phyloP scores from a whole-genome alignment of 2,329 filamentous ascomycete genomes.

The Sarocladium oryzae region DNA sequence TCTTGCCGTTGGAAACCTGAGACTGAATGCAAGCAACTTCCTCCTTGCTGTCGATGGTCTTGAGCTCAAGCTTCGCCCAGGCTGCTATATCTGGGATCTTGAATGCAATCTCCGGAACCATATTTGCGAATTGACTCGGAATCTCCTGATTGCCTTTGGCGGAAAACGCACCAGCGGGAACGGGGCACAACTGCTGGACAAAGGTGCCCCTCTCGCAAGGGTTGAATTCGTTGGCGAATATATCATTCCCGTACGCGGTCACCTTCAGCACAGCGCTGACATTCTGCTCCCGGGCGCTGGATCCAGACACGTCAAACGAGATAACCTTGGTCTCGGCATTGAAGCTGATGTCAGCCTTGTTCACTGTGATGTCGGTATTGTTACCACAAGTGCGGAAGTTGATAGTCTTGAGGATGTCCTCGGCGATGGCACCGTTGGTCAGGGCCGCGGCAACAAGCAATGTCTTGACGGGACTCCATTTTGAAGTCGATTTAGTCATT shows the following conservation, averaged over 20 bases:
- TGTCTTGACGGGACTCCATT: constrained; percentile 25
- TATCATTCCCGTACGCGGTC: constrained; percentile 73
- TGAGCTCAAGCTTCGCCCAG: constrained; percentile 71
- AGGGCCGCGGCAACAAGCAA: constrained; percentile 29
- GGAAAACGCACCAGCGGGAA: constrained; percentile 68
- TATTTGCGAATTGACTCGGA: constrained; percentile 59
- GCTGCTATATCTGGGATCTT: constrained; percentile 85
- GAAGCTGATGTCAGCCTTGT: constrained; percentile 72
- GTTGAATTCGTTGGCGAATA: constrained; percentile 77
- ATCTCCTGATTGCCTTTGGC: constrained; percentile 68
- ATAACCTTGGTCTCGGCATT: constrained; percentile 67
- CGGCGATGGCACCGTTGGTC: constrained; percentile 48
- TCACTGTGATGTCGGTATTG: constrained; percentile 55
- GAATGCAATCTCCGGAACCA: constrained; percentile 87
- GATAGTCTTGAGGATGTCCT: constrained; percentile 69
- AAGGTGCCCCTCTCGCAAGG: constrained; percentile 66
- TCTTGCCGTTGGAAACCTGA: constrained; percentile 80
- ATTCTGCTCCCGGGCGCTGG: constrained; percentile 67
- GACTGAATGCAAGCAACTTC: constrained; percentile 80
- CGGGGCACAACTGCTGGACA: constrained; percentile 74
- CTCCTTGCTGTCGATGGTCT: constrained; percentile 48
- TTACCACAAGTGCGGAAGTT: constrained; percentile 68
- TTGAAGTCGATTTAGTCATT: constrained; percentile 26
- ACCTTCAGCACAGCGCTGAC: constrained; percentile 72
- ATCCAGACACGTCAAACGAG: constrained; percentile 75